A percentile compares a stretch with the other conserved stretches of the same genome.
Conservation (phyloP, 2,329 filamentous ascomycete genomes). For the Parastagonospora nodorum region DNA sequence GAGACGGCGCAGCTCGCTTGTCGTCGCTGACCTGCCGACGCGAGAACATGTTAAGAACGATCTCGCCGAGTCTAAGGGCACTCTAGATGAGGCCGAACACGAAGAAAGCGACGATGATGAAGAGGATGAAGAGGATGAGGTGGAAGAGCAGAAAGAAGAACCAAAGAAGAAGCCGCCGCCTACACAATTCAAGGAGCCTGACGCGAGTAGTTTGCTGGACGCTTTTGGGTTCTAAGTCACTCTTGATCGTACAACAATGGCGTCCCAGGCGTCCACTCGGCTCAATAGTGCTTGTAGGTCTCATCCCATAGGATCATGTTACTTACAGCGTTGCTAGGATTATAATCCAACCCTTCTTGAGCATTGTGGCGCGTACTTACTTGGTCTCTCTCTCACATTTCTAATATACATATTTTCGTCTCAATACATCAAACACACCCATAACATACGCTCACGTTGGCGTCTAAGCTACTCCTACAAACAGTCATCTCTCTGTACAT, state of each 20-base stretch:
- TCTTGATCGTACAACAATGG: conserved; percentile 3
- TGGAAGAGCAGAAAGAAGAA: conserved; percentile 44
- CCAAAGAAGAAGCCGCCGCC: conserved; percentile 62
- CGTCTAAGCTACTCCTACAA: too few relatives aligned
- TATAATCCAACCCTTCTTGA: too few relatives aligned
- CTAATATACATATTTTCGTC: too few relatives aligned
- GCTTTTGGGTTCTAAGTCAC: conserved; percentile 79
- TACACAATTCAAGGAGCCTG: conserved; percentile 90
- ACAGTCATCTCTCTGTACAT: too few relatives aligned
- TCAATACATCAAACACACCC: too few relatives aligned
- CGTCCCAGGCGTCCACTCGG: not conserved
- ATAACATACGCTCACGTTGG: too few relatives aligned
- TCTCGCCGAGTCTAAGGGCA: conserved; percentile 19
- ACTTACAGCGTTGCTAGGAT: too few relatives aligned
- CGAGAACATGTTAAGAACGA: conserved; percentile 28
- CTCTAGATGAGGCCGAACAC: conserved; percentile 23
- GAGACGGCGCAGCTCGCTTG: conserved; percentile 73
- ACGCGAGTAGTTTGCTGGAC: conserved; percentile 84
- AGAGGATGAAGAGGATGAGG: conserved; percentile 49
- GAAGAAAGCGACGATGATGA: conserved; percentile 47
- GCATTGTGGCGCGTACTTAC: too few relatives aligned
- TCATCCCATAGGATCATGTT: not conserved
- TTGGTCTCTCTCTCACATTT: too few relatives aligned
- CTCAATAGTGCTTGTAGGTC: not conserved
- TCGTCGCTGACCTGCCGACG: conserved; percentile 73